Conservation (phyloP, 2,329 filamentous ascomycete species). For the Chrysoporthe cubensis region DNA sequence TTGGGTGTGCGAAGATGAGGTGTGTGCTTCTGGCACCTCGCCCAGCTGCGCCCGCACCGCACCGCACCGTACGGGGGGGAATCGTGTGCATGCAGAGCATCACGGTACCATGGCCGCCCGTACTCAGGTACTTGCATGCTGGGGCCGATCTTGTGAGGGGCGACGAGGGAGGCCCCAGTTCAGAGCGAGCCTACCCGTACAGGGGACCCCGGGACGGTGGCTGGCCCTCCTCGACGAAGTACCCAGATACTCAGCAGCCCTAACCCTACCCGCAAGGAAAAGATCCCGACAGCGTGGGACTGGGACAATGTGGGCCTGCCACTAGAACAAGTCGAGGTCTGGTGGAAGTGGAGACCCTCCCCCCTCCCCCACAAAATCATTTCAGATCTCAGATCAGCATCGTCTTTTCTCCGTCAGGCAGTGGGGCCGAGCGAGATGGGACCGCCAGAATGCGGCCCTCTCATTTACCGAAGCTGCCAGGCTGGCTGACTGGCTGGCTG, state of each 20-base stretch:
- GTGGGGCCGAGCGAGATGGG: neutral
- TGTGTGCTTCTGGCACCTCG: neutral
- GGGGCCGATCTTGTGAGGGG: too few species aligned
- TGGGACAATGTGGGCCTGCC: neutral
- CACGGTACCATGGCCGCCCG: neutral
- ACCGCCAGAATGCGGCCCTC: neutral
- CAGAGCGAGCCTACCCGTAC: neutral
- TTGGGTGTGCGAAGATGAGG: neutral
- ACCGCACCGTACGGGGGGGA: neutral
- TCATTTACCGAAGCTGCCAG: neutral
- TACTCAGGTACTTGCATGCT: neutral
- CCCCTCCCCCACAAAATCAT: constrained; percentile 2
- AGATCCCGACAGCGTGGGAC: constrained; percentile 6
- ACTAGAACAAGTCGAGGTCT: neutral
- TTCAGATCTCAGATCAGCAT: constrained; percentile 11
- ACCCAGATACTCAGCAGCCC: neutral
- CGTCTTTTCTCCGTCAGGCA: constrained; percentile 5
- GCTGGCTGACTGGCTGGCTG: neutral
- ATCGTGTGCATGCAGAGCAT: neutral
- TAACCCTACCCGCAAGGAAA: neutral
- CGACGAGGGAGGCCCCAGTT: neutral
- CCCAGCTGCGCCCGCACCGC: neutral
- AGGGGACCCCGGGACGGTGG: neutral
- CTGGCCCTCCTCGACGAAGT: neutral
- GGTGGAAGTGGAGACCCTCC: neutral